These are phyloP conservation scores for Tylopilus rubrobrunneus DNA, from an alignment of 768 basidiomycete genomes.

Conservation along the genomic window DNA sequence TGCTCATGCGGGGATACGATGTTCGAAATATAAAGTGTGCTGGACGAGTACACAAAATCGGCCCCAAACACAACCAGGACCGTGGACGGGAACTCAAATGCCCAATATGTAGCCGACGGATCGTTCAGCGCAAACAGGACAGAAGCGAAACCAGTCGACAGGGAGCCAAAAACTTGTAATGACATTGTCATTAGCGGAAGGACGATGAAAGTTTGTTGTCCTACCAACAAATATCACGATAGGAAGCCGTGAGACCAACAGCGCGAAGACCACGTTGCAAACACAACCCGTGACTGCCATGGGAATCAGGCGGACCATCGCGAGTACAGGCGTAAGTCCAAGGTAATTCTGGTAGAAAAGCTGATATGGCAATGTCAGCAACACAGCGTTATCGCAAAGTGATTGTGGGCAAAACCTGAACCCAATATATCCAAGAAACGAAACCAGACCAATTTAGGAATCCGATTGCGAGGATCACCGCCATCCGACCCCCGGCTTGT, in stretches of 20 bases:
- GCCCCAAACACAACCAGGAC: not conserved
- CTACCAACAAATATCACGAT: not conserved
- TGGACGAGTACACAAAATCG: not conserved
- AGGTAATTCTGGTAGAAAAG: not conserved
- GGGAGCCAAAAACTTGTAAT: not conserved
- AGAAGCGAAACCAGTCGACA: not conserved
- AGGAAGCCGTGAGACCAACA: not conserved
- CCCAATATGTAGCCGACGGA: not conserved
- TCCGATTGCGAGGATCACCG: not conserved
- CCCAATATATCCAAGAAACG: not conserved
- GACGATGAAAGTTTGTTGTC: not conserved
- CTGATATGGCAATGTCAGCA: not conserved
- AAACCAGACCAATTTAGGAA: not conserved
- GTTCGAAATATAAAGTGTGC: not conserved
- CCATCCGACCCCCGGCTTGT: not conserved
- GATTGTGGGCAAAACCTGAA: not conserved
- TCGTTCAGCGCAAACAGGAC: not conserved
- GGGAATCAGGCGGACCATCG: not conserved
- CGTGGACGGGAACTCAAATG: not conserved
- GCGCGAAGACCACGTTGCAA: not conserved
- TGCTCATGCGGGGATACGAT: not conserved
- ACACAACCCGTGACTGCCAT: not conserved
- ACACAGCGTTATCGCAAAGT: not conserved
- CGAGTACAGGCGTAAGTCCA: not conserved
- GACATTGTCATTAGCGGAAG: not conserved